These are phyloP conservation scores for Ilyonectria mors-panacis DNA, from an alignment of 2,329 filamentous ascomycete species.

Conservation along the genomic window DNA sequence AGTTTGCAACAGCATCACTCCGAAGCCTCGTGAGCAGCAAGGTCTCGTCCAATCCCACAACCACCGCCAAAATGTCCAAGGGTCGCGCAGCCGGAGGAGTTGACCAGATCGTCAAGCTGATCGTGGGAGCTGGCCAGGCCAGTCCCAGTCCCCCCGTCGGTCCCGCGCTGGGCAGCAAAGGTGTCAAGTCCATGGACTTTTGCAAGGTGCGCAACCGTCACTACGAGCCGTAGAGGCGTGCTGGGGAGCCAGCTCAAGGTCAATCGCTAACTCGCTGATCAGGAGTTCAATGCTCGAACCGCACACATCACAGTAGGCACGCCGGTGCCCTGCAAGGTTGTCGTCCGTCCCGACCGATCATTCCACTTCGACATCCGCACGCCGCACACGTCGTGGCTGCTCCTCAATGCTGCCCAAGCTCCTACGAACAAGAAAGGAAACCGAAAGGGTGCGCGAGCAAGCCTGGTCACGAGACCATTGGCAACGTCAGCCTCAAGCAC, in stretches of 20 bases:
- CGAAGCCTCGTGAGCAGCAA: conserved; percentile 22
- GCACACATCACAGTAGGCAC: conserved; percentile 86
- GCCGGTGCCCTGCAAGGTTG: conserved; percentile 91
- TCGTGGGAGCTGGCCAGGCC: conserved; percentile 95
- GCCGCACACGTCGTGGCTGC: conserved; percentile 91
- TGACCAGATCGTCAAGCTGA: conserved; percentile 93
- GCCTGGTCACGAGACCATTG: conserved; percentile 84
- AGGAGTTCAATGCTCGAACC: conserved; percentile 98
- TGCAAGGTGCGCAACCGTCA: conserved; percentile 81
- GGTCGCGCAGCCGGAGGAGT: conserved; percentile 57
- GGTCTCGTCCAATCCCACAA: conserved; percentile 29
- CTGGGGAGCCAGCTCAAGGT: neutral
- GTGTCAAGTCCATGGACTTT: conserved; percentile 99
- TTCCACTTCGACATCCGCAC: conserved; percentile 96
- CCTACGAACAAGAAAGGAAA: conserved; percentile 81
- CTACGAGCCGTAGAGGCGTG: neutral
- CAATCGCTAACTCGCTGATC: conserved; percentile 36
- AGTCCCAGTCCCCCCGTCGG: conserved; percentile 96
- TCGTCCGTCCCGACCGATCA: conserved; percentile 90
- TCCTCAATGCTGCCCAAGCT: conserved; percentile 87
- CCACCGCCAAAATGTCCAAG: conserved; percentile 66
- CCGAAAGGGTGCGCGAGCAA: conserved; percentile 82
- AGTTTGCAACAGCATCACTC: conserved; percentile 38
- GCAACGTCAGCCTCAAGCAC: conserved; percentile 92
- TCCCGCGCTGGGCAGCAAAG: conserved; percentile 95